Percentiles rank a stretch among this genome's conserved stretches.
These are phyloP conservation scores for Fomitopsis serialis DNA, from an alignment of 768 basidiomycete species.

Conservation along the genomic window DNA sequence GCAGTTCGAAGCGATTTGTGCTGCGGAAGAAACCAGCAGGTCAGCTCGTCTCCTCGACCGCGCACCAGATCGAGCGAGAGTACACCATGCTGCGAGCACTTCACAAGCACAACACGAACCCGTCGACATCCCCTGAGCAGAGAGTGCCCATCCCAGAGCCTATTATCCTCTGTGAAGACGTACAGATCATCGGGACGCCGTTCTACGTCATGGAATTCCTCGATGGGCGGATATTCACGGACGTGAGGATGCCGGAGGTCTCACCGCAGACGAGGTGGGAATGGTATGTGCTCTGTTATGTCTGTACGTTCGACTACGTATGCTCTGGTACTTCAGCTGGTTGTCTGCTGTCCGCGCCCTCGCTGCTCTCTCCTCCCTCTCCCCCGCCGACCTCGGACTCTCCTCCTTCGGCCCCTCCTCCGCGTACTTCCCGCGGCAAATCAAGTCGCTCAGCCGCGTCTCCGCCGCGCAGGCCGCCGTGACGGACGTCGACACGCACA, in stretches of 20 bases:
- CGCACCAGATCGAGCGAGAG: conserved; percentile 95
- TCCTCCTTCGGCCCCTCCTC: conserved; percentile 65
- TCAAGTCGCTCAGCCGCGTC: conserved; percentile 80
- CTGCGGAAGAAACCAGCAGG: conserved; percentile 93
- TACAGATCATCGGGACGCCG: conserved; percentile 71
- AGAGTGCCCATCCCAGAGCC: conserved; percentile 84
- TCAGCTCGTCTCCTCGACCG: conserved; percentile 79
- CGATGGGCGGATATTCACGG: conserved; percentile 91
- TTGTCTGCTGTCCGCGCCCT: conserved; percentile 69
- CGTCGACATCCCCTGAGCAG: conserved; percentile 41
- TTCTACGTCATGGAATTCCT: conserved; percentile 98
- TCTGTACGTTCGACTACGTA: not conserved
- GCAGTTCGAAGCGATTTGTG: conserved; percentile 59
- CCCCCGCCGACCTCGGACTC: conserved; percentile 63
- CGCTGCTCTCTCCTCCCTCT: conserved; percentile 58
- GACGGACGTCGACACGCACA: conserved; percentile 57
- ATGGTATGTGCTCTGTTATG: conserved; percentile 47
- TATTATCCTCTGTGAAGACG: conserved; percentile 78
- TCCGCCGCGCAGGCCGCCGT: conserved; percentile 73
- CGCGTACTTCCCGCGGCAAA: conserved; percentile 90
- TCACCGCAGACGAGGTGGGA: conserved; percentile 55
- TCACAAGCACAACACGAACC: conserved; percentile 60
- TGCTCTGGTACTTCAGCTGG: conserved; percentile 47
- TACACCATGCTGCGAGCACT: conserved; percentile 76
- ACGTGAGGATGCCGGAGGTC: conserved; percentile 70